Conservation (phyloP, 2,329 filamentous ascomycete species). For the Chrysoporthe cubensis region DNA sequence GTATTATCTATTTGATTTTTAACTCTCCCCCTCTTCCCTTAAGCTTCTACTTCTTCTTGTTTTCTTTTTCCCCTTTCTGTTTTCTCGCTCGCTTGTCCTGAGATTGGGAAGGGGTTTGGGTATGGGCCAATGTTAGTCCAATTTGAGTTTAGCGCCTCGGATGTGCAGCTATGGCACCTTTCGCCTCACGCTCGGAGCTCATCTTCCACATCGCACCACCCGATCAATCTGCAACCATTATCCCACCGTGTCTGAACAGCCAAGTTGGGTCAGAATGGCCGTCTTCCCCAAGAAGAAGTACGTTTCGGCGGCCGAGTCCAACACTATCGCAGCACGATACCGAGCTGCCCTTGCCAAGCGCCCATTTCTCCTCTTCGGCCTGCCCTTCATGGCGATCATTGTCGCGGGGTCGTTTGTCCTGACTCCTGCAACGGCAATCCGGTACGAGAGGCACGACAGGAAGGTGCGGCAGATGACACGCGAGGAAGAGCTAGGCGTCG, state of each 20-base stretch:
- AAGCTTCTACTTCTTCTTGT: too few relatives aligned
- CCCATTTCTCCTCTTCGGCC: constrained; percentile 90
- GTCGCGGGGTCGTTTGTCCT: constrained; percentile 92
- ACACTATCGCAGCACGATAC: constrained; percentile 76
- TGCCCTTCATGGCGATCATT: constrained; percentile 90
- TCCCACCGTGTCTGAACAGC: not conserved
- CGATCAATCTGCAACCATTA: not conserved
- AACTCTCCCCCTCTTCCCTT: too few relatives aligned
- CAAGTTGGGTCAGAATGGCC: constrained; percentile 52
- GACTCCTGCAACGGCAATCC: constrained; percentile 88
- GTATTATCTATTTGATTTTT: too few relatives aligned
- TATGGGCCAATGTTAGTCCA: not conserved
- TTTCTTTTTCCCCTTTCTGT: too few relatives aligned
- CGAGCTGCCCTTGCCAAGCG: constrained; percentile 74
- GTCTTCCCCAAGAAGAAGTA: constrained; percentile 74
- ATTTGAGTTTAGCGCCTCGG: not conserved
- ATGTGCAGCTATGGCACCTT: not conserved
- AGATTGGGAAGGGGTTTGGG: too few relatives aligned
- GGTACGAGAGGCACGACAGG: constrained; percentile 91
- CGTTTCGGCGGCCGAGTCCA: constrained; percentile 66
- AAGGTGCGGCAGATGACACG: constrained; percentile 83
- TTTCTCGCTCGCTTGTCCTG: too few relatives aligned
- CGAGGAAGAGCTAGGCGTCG: constrained; percentile 84
- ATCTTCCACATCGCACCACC: not conserved
- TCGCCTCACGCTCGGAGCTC: not conserved